Conservation (phyloP, 2,329 filamentous ascomycete species). For the Hypoxylon sp. region DNA sequence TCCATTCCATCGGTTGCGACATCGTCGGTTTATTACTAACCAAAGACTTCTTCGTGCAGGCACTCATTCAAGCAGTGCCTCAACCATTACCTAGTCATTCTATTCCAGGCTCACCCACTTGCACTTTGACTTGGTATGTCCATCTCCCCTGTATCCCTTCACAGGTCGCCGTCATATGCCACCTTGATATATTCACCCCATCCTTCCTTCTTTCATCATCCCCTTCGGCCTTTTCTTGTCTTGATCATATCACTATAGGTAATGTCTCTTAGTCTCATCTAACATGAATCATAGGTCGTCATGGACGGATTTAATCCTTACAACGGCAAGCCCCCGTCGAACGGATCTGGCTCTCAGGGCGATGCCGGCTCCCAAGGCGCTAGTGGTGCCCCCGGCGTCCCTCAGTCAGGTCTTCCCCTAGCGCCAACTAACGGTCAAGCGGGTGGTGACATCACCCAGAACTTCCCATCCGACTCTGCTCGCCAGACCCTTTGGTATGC, state of each 20-base stretch:
- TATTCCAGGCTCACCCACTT: background rate
- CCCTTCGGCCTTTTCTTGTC: background rate
- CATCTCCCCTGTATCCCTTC: background rate
- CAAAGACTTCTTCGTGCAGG: background rate
- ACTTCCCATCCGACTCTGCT: constrained; percentile 61
- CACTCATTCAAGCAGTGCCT: background rate
- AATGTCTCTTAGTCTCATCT: background rate
- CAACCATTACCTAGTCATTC: background rate
- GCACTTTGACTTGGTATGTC: constrained; percentile 8
- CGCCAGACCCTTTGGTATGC: constrained; percentile 71
- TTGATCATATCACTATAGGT: background rate
- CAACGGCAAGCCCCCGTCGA: constrained; percentile 57
- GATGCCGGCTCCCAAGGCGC: constrained; percentile 56
- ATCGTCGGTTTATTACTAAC: background rate
- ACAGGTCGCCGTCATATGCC: background rate
- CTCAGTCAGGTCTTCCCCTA: constrained; percentile 50
- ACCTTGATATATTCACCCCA: background rate
- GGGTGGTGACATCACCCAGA: constrained; percentile 54
- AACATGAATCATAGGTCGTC: constrained; percentile 32
- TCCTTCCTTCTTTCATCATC: background rate
- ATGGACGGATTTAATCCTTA: constrained; percentile 57
- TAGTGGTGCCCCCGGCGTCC: constrained; percentile 51
- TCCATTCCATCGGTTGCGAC: background rate
- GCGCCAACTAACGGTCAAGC: constrained; percentile 56
- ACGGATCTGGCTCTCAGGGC: constrained; percentile 58